Evolutionary conservation across 345 rosid species (phyloP), one percentile per base, ranked within the genome.

Genomic region (Salix suchowensis): DNA sequence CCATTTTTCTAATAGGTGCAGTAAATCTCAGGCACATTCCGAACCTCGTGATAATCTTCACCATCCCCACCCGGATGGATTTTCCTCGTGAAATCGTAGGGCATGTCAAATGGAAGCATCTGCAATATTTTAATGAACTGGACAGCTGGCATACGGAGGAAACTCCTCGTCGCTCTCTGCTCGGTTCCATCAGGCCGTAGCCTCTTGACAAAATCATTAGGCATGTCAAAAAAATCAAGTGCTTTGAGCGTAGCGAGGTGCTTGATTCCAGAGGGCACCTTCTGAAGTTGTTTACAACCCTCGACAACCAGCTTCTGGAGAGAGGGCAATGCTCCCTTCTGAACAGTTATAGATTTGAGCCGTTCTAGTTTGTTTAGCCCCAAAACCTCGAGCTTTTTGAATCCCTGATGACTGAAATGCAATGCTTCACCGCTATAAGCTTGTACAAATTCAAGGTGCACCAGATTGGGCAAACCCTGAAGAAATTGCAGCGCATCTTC

Each of bases 261-360:
- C 32, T 74, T 69, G 1, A 77, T 68, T 21, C 80, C 83, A 5
- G 34, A 55, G 21, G 86, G 86, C 61, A 83, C 66, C 28, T 39
- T 71, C 81, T 34, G 46, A 52, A 83, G 11, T 37, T 18, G 62
- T 71, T 68, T 40, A 37, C 83, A 83, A 36, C 79, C 58, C 62
- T 44, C 66, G 7, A 83, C 46, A 36, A 60, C 62, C 32, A 83
- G 71, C 58, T 77, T 71, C 42, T 83, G 81, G 5, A 83, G 83
- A 21, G 48, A 65, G 39, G 86, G 81, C 81, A 74, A 34, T 37
- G 82, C 78, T 61, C 77, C 80, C 71, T 80, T 46, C 23, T 77
- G 77, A 32, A 80, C 70, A 2, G 8, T 61, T 13, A 83, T 52
- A 21, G 54, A 13, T 4, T 52, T 40, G 37, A 83, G 82, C 7